Conservation (phyloP, 2,329 filamentous ascomycete genomes). For the Cordyceps militaris region DNA sequence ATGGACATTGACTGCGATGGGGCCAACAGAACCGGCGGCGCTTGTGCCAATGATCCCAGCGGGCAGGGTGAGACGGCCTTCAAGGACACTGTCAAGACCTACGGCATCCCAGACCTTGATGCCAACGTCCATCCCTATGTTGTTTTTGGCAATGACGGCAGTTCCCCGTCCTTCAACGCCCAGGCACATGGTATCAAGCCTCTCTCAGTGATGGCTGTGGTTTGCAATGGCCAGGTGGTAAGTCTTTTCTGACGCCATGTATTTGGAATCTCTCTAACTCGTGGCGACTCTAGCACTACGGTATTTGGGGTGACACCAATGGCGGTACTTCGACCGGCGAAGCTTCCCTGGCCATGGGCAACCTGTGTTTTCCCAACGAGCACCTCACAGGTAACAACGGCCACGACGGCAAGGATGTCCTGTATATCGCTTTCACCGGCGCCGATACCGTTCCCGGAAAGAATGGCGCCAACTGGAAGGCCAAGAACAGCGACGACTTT, state of each 20-base stretch:
- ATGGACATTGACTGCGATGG: slow-evolving; percentile 49
- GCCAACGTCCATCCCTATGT: slow-evolving; percentile 41
- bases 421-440: slow-evolving; percentile 50
- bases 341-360: slow-evolving; percentile 42
- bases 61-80: slow-evolving; percentile 36
- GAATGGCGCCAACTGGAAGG: slow-evolving; percentile 42
- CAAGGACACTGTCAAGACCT: slow-evolving; percentile 25
- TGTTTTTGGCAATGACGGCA: slow-evolving; percentile 33
- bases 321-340: slow-evolving; percentile 42
- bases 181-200: slow-evolving; percentile 32
- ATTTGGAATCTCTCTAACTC: too few relatives aligned
- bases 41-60: slow-evolving; percentile 26
- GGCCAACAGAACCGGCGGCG: slow-evolving; percentile 30
- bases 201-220: slow-evolving; percentile 41
- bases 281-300: slow-evolving; percentile 36
- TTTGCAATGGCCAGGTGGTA: slow-evolving; percentile 37
- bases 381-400: slow-evolving; percentile 44
- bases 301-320: slow-evolving; percentile 50
- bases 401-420: slow-evolving; percentile 44
- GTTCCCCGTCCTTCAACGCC: slow-evolving; percentile 27
- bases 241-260: background rate
- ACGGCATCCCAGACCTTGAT: slow-evolving; percentile 31
- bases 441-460: slow-evolving; percentile 43
- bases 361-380: slow-evolving; percentile 40
- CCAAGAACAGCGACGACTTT: slow-evolving; percentile 36